phyloP scores from a whole-genome alignment of 2,329 filamentous ascomycete genomes.

The Ceratocystis colombiana region DNA sequence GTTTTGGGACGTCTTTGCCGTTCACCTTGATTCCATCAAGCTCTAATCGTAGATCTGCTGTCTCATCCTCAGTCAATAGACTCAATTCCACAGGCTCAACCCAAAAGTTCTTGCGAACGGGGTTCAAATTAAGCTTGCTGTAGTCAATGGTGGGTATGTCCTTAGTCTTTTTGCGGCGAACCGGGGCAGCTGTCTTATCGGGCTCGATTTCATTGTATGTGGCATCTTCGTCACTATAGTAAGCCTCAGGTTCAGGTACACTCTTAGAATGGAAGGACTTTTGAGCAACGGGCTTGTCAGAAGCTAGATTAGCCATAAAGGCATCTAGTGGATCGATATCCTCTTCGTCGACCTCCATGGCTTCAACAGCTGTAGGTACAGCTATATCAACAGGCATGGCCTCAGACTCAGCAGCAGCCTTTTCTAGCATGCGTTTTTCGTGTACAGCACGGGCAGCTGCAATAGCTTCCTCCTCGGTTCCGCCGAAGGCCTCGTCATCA shows the following conservation, averaged over 20 bases:
- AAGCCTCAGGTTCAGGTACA: slow-evolving; percentile 63
- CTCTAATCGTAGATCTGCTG: slow-evolving; percentile 70
- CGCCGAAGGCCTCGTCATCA: slow-evolving; percentile 63
- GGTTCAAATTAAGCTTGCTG: slow-evolving; percentile 70
- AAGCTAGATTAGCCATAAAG: slow-evolving; percentile 73
- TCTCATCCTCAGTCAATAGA: slow-evolving; percentile 73
- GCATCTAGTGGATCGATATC: slow-evolving; percentile 82
- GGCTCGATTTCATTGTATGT: slow-evolving; percentile 43
- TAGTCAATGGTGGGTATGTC: slow-evolving; percentile 86
- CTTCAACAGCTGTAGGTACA: slow-evolving; percentile 31
- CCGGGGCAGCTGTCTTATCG: slow-evolving; percentile 42
- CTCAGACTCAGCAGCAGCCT: slow-evolving; percentile 29
- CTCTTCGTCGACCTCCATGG: slow-evolving; percentile 49
- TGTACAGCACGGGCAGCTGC: slow-evolving; percentile 77
- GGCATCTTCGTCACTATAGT: slow-evolving; percentile 79
- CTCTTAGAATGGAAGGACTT: slow-evolving; percentile 35
- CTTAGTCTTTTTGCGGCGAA: slow-evolving; percentile 72
- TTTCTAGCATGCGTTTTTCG: slow-evolving; percentile 57
- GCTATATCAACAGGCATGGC: slow-evolving; percentile 27
- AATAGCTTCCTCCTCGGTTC: slow-evolving; percentile 76
- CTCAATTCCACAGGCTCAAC: slow-evolving; percentile 76
- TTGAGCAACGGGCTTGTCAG: slow-evolving; percentile 33
- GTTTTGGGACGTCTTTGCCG: slow-evolving; percentile 79
- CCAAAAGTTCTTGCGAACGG: slow-evolving; percentile 92
- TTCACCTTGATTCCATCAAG: slow-evolving; percentile 92